Evolutionary conservation across 139 green algal species (phyloP).

Genomic region (Tetradesmus obliquus): DNA sequence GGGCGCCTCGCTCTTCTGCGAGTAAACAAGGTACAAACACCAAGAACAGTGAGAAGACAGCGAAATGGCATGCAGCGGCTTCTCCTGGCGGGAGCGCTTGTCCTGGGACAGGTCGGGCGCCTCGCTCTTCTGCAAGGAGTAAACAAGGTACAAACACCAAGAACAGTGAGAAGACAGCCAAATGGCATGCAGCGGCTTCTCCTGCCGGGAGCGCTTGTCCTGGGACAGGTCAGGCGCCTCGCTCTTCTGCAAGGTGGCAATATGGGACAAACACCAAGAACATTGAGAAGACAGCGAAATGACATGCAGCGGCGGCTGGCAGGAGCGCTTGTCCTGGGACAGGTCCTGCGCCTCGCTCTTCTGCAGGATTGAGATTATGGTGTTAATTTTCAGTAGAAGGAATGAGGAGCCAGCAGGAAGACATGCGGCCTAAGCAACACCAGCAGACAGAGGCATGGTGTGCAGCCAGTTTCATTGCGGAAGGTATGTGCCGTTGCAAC

Average conservation of each 20-base stretch:
- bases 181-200: conserved; percentile 65
- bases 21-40: too few relatives aligned
- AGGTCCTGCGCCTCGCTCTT: conserved; percentile 57
- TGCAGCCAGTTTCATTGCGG: too few relatives aligned
- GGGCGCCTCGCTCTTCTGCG: conserved; percentile 50
- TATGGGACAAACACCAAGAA: too few relatives aligned
- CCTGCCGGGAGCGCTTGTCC: conserved; percentile 46
- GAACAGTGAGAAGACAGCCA: background rate
- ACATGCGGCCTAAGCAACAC: conserved; percentile 30
- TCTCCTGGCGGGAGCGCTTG: conserved; percentile 40
- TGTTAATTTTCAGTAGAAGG: background rate
- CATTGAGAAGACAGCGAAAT: background rate
- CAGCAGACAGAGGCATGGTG: too few relatives aligned
- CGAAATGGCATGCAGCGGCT: conserved; percentile 48
- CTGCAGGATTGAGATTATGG: background rate
- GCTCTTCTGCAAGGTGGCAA: conserved; percentile 27
- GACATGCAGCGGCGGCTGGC: conserved; percentile 47
- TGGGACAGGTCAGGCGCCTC: conserved; percentile 61
- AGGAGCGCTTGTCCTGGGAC: conserved; percentile 51
- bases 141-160: too few relatives aligned
- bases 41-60: background rate
- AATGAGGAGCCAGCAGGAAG: background rate
- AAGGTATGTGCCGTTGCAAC: too few relatives aligned
- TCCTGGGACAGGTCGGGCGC: conserved; percentile 65
- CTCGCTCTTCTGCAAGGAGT: conserved; percentile 36